phyloP scores from a whole-genome alignment of 257 asterid species.

The Lavandula angustifolia region DNA sequence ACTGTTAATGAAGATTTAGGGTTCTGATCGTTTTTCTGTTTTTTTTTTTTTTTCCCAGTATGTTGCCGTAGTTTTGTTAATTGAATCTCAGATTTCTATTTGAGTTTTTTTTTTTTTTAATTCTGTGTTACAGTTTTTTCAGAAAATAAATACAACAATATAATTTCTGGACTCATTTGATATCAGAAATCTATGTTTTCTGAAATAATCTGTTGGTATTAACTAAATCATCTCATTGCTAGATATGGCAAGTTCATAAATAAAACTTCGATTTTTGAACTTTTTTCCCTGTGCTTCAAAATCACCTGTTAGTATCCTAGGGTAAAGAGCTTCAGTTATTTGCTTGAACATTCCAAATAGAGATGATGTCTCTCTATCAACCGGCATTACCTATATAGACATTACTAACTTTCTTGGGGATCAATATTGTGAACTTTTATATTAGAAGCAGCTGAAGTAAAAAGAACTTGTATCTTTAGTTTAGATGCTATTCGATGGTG shows the following conservation, averaged over 20 bases:
- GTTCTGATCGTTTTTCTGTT: conserved; percentile 9
- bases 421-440: too few species aligned
- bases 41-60: too few species aligned
- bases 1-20: not conserved
- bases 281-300: not conserved
- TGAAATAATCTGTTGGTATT: conserved; percentile 12
- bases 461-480: too few species aligned
- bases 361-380: not conserved
- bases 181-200: conserved; percentile 17
- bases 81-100: conserved; percentile 25
- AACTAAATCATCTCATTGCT: conserved; percentile 5
- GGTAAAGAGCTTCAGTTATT: conserved; percentile 4
- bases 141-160: conserved; percentile 14
- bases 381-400: not conserved
- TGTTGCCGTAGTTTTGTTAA: too few species aligned
- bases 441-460: too few species aligned
- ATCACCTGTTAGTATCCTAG: not conserved
- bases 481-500: too few species aligned
- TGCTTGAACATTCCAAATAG: conserved; percentile 26
- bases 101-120: too few species aligned
- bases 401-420: not conserved
- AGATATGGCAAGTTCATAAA: conserved; percentile 19
- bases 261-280: conserved; percentile 18
- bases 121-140: not conserved
- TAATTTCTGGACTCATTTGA: not conserved